phyloP scores from a whole-genome alignment of 176 grass and related monocot species.

The Oryza australiensis region DNA sequence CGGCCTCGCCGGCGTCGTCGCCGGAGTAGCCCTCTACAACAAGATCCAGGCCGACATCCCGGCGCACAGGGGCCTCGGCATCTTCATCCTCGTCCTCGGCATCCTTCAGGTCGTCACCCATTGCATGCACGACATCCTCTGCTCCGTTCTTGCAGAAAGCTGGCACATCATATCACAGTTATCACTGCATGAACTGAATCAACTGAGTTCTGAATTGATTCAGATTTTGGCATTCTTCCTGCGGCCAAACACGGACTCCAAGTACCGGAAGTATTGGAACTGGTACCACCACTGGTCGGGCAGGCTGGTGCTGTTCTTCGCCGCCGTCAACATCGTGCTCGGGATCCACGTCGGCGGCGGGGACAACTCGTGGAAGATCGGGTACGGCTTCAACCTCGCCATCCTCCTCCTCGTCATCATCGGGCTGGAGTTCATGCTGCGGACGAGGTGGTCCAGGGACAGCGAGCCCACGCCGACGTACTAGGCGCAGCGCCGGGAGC shows the following conservation, averaged over 20 bases:
- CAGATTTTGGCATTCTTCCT: slow-evolving; percentile 76
- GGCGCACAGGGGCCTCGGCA: slow-evolving; percentile 80
- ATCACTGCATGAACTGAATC: not conserved
- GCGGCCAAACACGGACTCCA: slow-evolving; percentile 65
- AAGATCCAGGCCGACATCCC: slow-evolving; percentile 76
- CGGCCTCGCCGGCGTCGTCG: slow-evolving; percentile 78
- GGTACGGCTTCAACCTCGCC: slow-evolving; percentile 81
- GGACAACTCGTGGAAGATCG: slow-evolving; percentile 80
- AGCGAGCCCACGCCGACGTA: slow-evolving; percentile 48
- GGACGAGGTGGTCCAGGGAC: slow-evolving; percentile 79
- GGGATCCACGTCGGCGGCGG: slow-evolving; percentile 75
- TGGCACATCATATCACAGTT: too few species aligned
- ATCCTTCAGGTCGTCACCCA: slow-evolving; percentile 68
- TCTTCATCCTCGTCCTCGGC: slow-evolving; percentile 82
- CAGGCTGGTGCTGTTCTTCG: slow-evolving; percentile 73
- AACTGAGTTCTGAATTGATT: not conserved
- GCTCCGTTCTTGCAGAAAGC: not conserved
- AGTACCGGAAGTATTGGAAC: slow-evolving; percentile 85
- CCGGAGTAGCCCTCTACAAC: slow-evolving; percentile 76
- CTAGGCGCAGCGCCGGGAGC: slow-evolving; percentile 17
- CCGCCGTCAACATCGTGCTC: slow-evolving; percentile 80
- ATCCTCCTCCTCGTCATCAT: slow-evolving; percentile 60
- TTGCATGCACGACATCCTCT: not conserved
- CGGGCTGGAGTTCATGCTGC: slow-evolving; percentile 71
- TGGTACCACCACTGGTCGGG: slow-evolving; percentile 93